phyloP scores from a whole-genome alignment of 768 basidiomycete genomes.

The Rhizopogon vinicolor region DNA sequence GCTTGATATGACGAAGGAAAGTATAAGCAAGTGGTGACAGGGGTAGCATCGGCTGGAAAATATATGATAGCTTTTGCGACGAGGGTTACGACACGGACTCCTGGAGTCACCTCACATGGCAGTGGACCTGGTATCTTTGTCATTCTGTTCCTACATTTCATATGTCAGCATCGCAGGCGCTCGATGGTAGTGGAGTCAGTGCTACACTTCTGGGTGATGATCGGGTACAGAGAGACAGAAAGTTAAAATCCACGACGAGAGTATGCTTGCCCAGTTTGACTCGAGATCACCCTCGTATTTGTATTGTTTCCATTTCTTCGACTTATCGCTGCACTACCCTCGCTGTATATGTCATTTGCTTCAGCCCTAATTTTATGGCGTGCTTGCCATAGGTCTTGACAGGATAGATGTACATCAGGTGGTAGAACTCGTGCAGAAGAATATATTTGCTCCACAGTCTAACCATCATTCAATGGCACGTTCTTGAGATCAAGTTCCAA shows the following conservation, averaged over 20 bases:
- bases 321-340: constrained; percentile 37
- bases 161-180: constrained; percentile 32
- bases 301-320: constrained; percentile 70
- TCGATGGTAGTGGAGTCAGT: constrained; percentile 98
- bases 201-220: constrained; percentile 99
- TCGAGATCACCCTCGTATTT: constrained; percentile 99
- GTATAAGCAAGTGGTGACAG: not conserved
- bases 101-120: constrained; percentile 60
- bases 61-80: constrained; percentile 86
- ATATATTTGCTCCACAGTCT: constrained; percentile 99
- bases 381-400: constrained; percentile 91
- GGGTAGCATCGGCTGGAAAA: constrained; percentile 22
- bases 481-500: constrained; percentile 54
- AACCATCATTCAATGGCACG: constrained; percentile 93
- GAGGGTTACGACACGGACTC: constrained; percentile 95
- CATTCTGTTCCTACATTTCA: constrained; percentile 50
- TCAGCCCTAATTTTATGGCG: constrained; percentile 42
- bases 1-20: constrained; percentile 56
- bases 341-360: constrained; percentile 52
- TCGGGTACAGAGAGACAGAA: constrained; percentile 77
- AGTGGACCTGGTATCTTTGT: constrained; percentile 91
- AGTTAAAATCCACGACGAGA: constrained; percentile 99
- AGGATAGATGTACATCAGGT: constrained; percentile 92
- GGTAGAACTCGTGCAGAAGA: constrained; percentile 95
- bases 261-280: constrained; percentile 97